A percentile compares a stretch with the other conserved stretches of the same genome.
These are phyloP conservation scores for Fagopyrum esculentum DNA, from an alignment of 148 eudicot genomes.

Conservation along the genomic window DNA sequence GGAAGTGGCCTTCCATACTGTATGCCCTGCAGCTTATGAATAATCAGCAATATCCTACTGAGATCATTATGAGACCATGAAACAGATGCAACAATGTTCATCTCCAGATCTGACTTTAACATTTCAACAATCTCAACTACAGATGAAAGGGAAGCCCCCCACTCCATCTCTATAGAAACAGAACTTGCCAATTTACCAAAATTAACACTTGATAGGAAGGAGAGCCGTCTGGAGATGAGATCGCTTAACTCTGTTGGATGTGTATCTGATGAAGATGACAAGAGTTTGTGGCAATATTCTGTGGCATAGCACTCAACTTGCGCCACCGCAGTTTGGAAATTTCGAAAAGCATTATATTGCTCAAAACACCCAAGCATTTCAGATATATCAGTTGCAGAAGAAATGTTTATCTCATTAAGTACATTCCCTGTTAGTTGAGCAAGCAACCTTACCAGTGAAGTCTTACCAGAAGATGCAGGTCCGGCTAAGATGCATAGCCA, in stretches of 20 bases:
- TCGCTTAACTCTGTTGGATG: constrained; percentile 40
- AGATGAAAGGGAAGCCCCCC: constrained; percentile 42
- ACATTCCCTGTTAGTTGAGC: constrained; percentile 81
- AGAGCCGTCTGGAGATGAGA: constrained; percentile 50
- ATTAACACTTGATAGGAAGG: constrained; percentile 42
- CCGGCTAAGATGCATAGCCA: constrained; percentile 94
- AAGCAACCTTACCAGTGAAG: constrained; percentile 72
- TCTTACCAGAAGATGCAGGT: constrained; percentile 86
- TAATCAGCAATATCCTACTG: constrained; percentile 31
- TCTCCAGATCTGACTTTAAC: constrained; percentile 31
- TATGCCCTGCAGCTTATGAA: constrained; percentile 50
- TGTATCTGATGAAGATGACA: constrained; percentile 38
- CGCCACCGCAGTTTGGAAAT: constrained; percentile 44
- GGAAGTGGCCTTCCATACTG: constrained; percentile 31
- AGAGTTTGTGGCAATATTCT: constrained; percentile 56
- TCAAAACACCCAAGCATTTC: constrained; percentile 95
- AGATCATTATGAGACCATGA: constrained; percentile 60
- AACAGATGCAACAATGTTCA: constrained; percentile 27
- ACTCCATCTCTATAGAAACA: constrained; percentile 33
- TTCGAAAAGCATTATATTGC: constrained; percentile 85
- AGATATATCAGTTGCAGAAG: constrained; percentile 90
- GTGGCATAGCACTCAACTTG: constrained; percentile 56
- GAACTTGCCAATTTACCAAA: constrained; percentile 29
- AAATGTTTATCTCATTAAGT: constrained; percentile 79
- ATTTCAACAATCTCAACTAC: constrained; percentile 55